Conservation (phyloP, 2,329 filamentous ascomycete genomes). For the Diaporthe ilicicola region DNA sequence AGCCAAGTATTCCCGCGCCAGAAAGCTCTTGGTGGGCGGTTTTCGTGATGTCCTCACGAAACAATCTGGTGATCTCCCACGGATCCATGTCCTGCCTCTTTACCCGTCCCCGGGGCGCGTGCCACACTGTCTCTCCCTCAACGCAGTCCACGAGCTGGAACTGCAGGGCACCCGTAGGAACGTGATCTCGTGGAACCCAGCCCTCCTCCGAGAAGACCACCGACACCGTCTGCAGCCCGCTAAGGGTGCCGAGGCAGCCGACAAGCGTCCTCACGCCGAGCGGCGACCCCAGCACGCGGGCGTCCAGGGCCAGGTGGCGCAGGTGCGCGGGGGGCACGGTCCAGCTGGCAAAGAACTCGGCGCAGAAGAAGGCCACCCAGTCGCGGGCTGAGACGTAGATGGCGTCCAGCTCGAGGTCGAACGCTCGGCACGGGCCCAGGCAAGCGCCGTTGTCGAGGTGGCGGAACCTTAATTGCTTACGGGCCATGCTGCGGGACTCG, state of each 20-base stretch:
- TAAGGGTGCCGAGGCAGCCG: background rate
- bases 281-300: background rate
- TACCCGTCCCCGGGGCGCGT: background rate
- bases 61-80: background rate
- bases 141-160: background rate
- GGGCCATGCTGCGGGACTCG: background rate
- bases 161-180: background rate
- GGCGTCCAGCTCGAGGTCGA: background rate
- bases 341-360: background rate
- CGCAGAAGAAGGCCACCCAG: background rate
- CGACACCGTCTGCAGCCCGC: background rate
- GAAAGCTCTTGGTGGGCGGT: background rate
- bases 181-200: background rate
- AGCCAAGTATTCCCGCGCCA: background rate
- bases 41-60: background rate
- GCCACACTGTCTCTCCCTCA: background rate
- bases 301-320: background rate
- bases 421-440: background rate
- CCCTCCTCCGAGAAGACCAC: background rate
- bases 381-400: background rate
- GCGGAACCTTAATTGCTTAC: background rate
- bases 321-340: background rate
- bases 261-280: background rate
- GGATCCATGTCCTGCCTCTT: conserved; percentile 10
- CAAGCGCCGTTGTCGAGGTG: background rate